Percentiles rank a stretch among this genome's conserved stretches.
Evolutionary conservation across 2,329 filamentous ascomycete species (phyloP).

Genomic region (Triangularia verruculosa): DNA sequence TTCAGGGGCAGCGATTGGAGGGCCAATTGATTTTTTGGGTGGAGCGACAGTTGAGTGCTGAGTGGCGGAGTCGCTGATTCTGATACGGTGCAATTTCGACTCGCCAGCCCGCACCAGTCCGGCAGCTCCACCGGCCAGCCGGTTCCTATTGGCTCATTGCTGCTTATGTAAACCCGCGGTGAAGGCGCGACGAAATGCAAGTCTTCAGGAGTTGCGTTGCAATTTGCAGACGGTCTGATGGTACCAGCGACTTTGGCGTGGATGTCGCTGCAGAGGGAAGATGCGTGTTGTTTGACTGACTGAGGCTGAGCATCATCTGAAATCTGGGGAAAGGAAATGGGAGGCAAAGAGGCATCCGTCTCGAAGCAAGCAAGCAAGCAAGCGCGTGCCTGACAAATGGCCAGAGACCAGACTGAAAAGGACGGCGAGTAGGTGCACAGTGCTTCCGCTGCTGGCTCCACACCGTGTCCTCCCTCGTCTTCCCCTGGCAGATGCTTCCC

Average conservation of each 20-base stretch:
- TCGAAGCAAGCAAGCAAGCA: too few species aligned
- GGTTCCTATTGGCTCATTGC: slow-evolving; percentile 3
- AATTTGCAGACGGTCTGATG: neutral
- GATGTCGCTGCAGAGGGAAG: slow-evolving; percentile 11
- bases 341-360: neutral
- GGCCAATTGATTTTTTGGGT: neutral
- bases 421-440: neutral
- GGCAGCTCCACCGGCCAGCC: neutral
- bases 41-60: neutral
- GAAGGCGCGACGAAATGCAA: slow-evolving; percentile 15
- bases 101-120: slow-evolving; percentile 17
- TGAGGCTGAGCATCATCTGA: neutral
- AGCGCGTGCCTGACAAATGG: neutral
- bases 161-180: slow-evolving; percentile 10
- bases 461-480: neutral
- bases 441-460: neutral
- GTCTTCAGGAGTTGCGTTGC: slow-evolving; percentile 14
- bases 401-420: neutral
- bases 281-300: too few species aligned
- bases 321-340: neutral
- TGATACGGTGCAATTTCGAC: slow-evolving; percentile 26
- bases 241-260: slow-evolving; percentile 2
- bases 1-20: slow-evolving; percentile 9
- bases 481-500: slow-evolving; percentile 24
- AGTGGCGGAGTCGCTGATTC: slow-evolving; percentile 26